Conservation (phyloP, 371 early-diverging fungal genomes). For the Mortierella sp. region DNA sequence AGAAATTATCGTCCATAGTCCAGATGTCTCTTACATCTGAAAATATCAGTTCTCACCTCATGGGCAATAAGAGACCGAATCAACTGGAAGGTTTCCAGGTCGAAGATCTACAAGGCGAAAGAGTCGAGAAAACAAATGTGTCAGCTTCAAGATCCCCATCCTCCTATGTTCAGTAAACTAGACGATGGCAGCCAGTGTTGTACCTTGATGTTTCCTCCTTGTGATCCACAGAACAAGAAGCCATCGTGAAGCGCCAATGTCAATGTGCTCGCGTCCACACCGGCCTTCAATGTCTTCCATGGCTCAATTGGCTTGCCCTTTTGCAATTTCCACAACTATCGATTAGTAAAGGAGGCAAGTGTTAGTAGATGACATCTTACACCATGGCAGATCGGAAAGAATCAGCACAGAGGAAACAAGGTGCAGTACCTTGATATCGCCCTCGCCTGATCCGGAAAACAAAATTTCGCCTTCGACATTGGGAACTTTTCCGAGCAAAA, state of each 20-base stretch:
- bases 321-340: slow-evolving; percentile 71
- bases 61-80: slow-evolving; percentile 79
- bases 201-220: slow-evolving; percentile 81
- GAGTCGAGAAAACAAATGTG: not conserved
- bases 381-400: not conserved
- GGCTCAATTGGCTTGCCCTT: slow-evolving; percentile 60
- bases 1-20: not conserved
- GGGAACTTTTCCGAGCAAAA: slow-evolving; percentile 70
- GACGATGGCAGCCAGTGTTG: not conserved
- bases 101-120: slow-evolving; percentile 72
- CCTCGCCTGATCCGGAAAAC: slow-evolving; percentile 84
- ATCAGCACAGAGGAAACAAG: not conserved
- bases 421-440: slow-evolving; percentile 70
- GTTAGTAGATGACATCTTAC: not conserved
- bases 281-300: slow-evolving; percentile 64
- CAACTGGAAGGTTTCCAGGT: slow-evolving; percentile 84
- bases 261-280: slow-evolving; percentile 73
- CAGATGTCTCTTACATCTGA: not conserved
- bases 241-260: slow-evolving; percentile 79
- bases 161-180: not conserved
- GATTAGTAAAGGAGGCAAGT: not conserved
- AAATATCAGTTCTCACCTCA: slow-evolving; percentile 59
- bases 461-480: slow-evolving; percentile 71
- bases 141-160: not conserved
- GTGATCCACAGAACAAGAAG: slow-evolving; percentile 83